phyloP scores from a whole-genome alignment of 257 asterid genomes.

The Handroanthus guayacan region DNA sequence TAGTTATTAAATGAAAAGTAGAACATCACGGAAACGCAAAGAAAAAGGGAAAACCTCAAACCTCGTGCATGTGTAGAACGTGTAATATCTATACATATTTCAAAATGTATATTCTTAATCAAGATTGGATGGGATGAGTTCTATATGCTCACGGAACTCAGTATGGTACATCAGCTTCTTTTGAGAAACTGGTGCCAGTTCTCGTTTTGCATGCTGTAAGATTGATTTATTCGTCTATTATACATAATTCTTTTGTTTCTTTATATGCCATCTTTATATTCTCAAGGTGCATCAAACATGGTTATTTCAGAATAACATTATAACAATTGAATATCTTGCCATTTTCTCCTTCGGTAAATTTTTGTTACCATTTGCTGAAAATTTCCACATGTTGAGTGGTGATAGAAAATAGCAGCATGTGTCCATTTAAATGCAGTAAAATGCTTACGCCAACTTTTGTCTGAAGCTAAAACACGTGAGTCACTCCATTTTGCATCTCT shows the following conservation, averaged over 20 bases:
- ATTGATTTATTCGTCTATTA: slow-evolving; percentile 14
- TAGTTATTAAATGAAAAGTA: slow-evolving; percentile 35
- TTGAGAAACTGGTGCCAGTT: slow-evolving; percentile 35
- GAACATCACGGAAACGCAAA: slow-evolving; percentile 29
- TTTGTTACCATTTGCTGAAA: slow-evolving; percentile 6
- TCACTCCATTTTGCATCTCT: slow-evolving; percentile 19
- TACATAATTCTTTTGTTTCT: slow-evolving; percentile 13
- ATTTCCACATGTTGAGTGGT: slow-evolving; percentile 22
- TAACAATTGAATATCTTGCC: background rate
- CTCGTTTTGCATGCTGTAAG: slow-evolving; percentile 36
- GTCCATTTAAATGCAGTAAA: background rate
- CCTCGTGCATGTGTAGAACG: slow-evolving; percentile 38
- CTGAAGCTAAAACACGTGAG: slow-evolving; percentile 29
- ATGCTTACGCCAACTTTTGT: slow-evolving; percentile 15
- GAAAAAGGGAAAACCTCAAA: slow-evolving; percentile 15
- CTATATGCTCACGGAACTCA: slow-evolving; percentile 35
- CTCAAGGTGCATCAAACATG: slow-evolving; percentile 21
- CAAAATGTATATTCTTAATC: slow-evolving; percentile 26
- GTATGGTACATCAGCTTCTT: slow-evolving; percentile 32
- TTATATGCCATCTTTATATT: slow-evolving; percentile 19
- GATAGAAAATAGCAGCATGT: slow-evolving; percentile 2
- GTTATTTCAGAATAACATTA: slow-evolving; percentile 1
- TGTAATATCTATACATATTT: slow-evolving; percentile 35
- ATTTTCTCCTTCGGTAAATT: slow-evolving; percentile 24
- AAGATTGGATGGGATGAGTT: slow-evolving; percentile 32